Conservation (phyloP, 768 basidiomycete genomes). For the Pulveroboletus ravenelii region DNA sequence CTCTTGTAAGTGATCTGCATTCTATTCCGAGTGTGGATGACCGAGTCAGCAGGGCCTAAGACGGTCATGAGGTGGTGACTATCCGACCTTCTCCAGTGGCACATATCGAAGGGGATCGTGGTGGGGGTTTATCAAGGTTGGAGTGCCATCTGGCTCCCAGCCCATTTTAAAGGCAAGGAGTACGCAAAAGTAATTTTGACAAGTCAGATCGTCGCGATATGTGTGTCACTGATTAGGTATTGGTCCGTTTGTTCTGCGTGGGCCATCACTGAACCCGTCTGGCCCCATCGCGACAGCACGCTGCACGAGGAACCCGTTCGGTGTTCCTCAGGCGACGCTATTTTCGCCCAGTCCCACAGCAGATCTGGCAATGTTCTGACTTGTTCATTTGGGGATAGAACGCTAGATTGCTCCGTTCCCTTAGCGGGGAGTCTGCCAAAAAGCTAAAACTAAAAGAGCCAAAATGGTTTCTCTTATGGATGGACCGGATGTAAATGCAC, state of each 20-base stretch:
- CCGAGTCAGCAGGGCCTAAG: conserved; percentile 10
- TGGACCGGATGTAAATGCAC: conserved; percentile 15
- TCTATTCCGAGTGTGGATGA: conserved; percentile 33
- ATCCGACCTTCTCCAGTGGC: conserved; percentile 65
- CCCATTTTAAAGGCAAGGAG: conserved; percentile 25
- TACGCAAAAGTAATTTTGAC: conserved; percentile 14
- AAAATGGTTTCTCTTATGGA: conserved; percentile 28
- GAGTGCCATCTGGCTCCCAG: background rate
- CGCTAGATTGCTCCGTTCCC: conserved; percentile 14
- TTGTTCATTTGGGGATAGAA: conserved; percentile 21
- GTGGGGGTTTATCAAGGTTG: conserved; percentile 12
- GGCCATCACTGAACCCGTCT: conserved; percentile 19
- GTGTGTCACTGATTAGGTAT: conserved; percentile 23
- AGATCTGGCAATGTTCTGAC: conserved; percentile 11
- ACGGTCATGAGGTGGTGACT: conserved; percentile 9
- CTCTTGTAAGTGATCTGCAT: conserved; percentile 57
- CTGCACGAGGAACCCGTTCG: conserved; percentile 25
- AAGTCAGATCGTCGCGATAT: conserved; percentile 25
- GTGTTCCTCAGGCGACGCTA: conserved; percentile 30
- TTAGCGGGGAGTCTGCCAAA: conserved; percentile 26
- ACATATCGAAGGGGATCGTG: conserved; percentile 45
- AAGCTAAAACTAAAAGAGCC: conserved; percentile 34
- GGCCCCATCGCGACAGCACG: conserved; percentile 21
- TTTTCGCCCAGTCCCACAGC: conserved; percentile 18
- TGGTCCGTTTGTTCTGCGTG: conserved; percentile 16